Base-by-base conservation (phyloP, 106 monocot species). In the Dendrobium huoshanense region DNA sequence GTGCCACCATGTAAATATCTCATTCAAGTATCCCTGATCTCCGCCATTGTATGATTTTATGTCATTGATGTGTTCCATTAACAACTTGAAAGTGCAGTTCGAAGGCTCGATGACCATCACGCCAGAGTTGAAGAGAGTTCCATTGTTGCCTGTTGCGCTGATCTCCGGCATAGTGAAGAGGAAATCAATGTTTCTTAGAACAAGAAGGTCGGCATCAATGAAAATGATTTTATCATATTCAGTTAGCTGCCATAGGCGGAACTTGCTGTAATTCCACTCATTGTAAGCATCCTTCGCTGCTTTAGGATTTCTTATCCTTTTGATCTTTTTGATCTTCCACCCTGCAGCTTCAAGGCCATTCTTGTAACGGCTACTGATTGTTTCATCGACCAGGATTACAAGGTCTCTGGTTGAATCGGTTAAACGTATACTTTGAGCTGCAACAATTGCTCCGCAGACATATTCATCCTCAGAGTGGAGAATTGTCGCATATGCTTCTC, bases 191-290 rank as follows among this genome's bases (percentile, higher is more conserved):
- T 88, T 90, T 54, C 93, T 58, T 18, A 93, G 76, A 75, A 93
- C 78, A 49, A 93, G 87, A 61, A 90, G 88, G 67, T 93, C 93
- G 2, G 93, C 90, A 58, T 93, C 93, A 7, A 93, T 86, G 85
- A 93, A 93, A 17, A 93, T 87, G 54, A 93, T 25, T 82, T 89
- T 93, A 77, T 90, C 88, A 22, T 93, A 93, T 58, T 93, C 90
- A 0, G 93, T 93, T 8, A 93, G 93, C 67, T 93, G 93, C 93
- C 93, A 93, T 8, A 93, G 83, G 42, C 93, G 85, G 81, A 93
- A 93, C 82, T 93, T 93, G 85, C 93, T 93, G 82, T 93, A 93
- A 83, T 93, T 93, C 90, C 90, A 93, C 85, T 93, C 93, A 16
- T 93, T 93, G 77, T 93, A 93, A 19, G 93, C 88, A 75, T 93